Evolutionary conservation across 2,329 filamentous ascomycete species (phyloP), one percentile per base, ranked within the genome.

Genomic region (Neofusicoccum parvum): DNA sequence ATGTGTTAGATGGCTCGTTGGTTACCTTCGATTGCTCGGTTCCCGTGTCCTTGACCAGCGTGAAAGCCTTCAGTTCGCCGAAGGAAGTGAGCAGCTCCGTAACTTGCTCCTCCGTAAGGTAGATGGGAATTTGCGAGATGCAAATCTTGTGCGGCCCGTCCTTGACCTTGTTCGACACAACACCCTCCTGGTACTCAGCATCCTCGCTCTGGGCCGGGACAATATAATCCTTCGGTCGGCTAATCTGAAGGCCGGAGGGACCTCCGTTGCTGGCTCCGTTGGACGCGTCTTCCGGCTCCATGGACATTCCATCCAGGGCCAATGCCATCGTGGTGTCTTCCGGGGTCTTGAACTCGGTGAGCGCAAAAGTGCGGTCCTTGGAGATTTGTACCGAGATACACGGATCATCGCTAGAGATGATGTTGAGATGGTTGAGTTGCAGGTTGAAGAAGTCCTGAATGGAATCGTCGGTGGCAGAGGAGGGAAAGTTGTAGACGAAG

Each of bases 71-170:
- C 51, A 98, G 87, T 76, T 94, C 92, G 68, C 95, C 95, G 78
- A 99, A 98, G 0, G 93, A 90, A 36, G 91, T 89, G 6, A 99
- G 83, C 20, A 99, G 86, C 80, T 98, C 95, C 46, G 90, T 91
- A 7, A 98, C 91, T 72, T 97, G 93, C 65, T 96, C 93, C 66
- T 98, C 95, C 2, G 88, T 90, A 53, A 99, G 88, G 77, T 95
- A 97, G 0, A 86, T 80, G 0, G 95, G 94, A 65, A 99, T 90
- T 74, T 96, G 96, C 58, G 92, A 88, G 70, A 99, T 89, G 78
- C 92, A 92, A 70, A 99, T 90, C 83, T 99, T 99, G 83, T 97
- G 93, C 17, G 93, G 90, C 3, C 92, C 96, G 75, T 99, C 95
- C 10, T 93, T 88, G 15, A 99, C 95, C 20, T 92, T 82, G 68